A percentile compares a stretch with the other conserved stretches of the same genome.
Conservation (phyloP, 139 green algal genomes). For the Trebouxia sp. region DNA sequence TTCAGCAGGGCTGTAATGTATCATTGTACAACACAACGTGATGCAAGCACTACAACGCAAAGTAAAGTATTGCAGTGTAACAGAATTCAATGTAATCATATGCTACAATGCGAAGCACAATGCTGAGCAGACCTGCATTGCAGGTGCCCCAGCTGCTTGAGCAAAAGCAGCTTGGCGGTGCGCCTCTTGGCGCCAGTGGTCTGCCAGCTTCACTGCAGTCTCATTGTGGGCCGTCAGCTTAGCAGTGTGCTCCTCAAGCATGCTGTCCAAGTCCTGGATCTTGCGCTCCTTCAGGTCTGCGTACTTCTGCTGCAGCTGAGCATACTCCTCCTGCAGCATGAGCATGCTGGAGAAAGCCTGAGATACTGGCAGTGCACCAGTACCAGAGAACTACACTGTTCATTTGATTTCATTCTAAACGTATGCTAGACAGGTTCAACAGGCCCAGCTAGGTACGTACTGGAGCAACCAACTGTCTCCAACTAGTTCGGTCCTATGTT, state of each 20-base stretch:
- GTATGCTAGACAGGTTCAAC: no score
- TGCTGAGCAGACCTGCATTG: conserved; percentile 10
- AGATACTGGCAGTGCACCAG: no score
- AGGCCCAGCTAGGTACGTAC: no score
- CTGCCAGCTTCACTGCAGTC: conserved; percentile 23
- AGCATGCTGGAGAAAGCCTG: no score
- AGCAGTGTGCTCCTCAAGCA: conserved; percentile 27
- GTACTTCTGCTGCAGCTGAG: conserved; percentile 28
- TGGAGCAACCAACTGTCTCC: no score
- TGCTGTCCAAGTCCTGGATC: conserved; percentile 31
- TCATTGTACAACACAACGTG: not conserved
- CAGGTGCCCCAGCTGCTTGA: conserved; percentile 8
- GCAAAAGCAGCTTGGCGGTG: conserved; percentile 30
- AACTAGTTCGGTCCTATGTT: no score
- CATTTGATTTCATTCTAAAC: no score
- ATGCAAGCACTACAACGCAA: not conserved
- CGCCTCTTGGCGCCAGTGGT: conserved; percentile 33
- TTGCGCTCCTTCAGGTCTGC: conserved; percentile 26
- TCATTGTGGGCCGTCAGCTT: conserved; percentile 23
- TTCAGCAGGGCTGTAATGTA: not conserved
- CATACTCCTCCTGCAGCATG: conserved; percentile 26
- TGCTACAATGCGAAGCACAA: not conserved
- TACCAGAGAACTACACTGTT: no score
- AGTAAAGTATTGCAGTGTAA: not conserved
- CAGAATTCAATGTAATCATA: not conserved